These are phyloP conservation scores for Crithidia expoeki DNA, from an alignment of 208 protist species.

Conservation along the genomic window DNA sequence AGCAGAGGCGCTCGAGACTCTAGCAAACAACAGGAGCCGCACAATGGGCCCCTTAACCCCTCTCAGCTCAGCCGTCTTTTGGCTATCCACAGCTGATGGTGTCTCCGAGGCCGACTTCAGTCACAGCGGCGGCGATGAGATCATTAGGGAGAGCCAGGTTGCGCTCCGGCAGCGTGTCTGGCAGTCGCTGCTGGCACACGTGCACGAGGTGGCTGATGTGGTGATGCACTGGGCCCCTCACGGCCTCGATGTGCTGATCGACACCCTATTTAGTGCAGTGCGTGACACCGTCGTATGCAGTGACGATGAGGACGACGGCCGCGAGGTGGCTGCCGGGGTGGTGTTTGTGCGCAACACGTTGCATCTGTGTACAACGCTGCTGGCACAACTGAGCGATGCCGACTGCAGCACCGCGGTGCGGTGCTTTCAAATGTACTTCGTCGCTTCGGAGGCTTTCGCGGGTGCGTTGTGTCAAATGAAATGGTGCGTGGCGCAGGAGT, in stretches of 20 bases:
- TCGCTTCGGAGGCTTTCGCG: conserved; percentile 22
- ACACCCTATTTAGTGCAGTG: conserved; percentile 9
- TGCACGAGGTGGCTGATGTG: conserved; percentile 40
- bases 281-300: neutral
- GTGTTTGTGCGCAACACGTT: conserved; percentile 29
- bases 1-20: conserved; percentile 12
- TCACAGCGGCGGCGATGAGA: conserved; percentile 13
- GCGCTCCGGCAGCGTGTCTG: conserved; percentile 41
- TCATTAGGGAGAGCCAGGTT: conserved; percentile 10
- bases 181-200: conserved; percentile 34
- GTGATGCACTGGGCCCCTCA: conserved; percentile 19
- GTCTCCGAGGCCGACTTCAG: neutral
- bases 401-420: conserved; percentile 50
- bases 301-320: neutral
- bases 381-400: conserved; percentile 56
- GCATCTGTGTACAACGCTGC: conserved; percentile 41
- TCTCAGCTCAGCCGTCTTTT: conserved; percentile 3
- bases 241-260: conserved; percentile 31
- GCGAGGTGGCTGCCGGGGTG: neutral
- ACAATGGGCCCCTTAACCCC: neutral
- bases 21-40: neutral
- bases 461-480: conserved; percentile 2
- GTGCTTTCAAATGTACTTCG: conserved; percentile 29
- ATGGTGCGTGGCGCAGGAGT: conserved; percentile 25
- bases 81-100: conserved; percentile 17